Percentiles rank a stretch among this genome's conserved stretches.
phyloP scores from a whole-genome alignment of 768 basidiomycete species.

The Agaricus subrufescens region DNA sequence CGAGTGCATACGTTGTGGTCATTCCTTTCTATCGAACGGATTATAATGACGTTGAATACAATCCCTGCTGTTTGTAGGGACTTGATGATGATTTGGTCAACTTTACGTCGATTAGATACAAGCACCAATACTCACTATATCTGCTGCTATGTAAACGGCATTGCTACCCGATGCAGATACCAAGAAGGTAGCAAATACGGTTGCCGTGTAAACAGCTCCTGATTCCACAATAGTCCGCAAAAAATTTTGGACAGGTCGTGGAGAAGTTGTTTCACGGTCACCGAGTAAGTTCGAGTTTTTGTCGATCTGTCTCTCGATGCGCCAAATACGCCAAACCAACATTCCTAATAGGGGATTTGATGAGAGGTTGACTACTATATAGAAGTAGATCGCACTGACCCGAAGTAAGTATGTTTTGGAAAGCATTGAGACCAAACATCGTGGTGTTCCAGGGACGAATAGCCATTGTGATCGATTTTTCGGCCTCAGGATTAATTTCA shows the following conservation, averaged over 20 bases:
- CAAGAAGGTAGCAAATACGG: not conserved
- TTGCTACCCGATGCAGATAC: not conserved
- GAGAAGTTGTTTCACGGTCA: not conserved
- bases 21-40: too few relatives aligned
- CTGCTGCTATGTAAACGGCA: not conserved
- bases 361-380: not conserved
- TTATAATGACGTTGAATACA: too few relatives aligned
- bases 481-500: not conserved
- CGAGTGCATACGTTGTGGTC: not conserved
- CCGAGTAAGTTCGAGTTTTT: not conserved
- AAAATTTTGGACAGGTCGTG: not conserved
- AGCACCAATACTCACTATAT: not conserved
- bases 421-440: not conserved
- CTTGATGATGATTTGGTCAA: not conserved
- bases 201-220: not conserved
- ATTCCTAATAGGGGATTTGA: not conserved
- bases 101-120: not conserved
- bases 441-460: not conserved
- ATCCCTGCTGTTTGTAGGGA: not conserved
- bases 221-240: conserved; percentile 1
- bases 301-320: not conserved
- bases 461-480: not conserved
- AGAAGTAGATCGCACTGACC: not conserved
- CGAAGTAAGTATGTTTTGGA: conserved; percentile 2
- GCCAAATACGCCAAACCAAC: conserved; percentile 6